A percentile compares a stretch with the other conserved stretches of the same genome.
Conservation (phyloP, 2,329 filamentous ascomycete species). For the Graphilbum sp. region DNA sequence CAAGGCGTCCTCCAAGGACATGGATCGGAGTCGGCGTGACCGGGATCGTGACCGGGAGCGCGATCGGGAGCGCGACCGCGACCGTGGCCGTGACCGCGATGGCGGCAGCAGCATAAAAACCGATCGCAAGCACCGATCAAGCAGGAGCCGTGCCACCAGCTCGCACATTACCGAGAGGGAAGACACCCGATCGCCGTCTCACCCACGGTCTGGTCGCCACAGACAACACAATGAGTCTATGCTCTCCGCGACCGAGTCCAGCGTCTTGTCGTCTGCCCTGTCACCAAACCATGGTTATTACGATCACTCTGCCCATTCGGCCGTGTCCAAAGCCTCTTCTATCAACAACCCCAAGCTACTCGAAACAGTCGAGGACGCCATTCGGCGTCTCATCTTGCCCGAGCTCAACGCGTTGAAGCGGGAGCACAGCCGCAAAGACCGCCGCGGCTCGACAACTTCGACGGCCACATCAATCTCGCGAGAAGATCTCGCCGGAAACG, state of each 20-base stretch:
- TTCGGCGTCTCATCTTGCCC: slow-evolving; percentile 74
- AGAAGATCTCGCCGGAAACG: slow-evolving; percentile 36
- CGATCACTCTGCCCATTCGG: slow-evolving; percentile 35
- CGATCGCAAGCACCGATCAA: slow-evolving; percentile 30
- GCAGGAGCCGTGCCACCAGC: slow-evolving; percentile 34
- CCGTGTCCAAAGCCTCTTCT: slow-evolving; percentile 41
- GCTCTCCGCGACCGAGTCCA: slow-evolving; percentile 37
- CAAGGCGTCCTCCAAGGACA: slow-evolving; percentile 11
- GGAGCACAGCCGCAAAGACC: slow-evolving; percentile 65
- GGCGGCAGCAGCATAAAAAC: slow-evolving; percentile 28
- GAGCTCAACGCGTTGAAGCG: slow-evolving; percentile 85
- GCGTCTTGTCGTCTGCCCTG: slow-evolving; percentile 35
- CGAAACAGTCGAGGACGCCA: slow-evolving; percentile 85
- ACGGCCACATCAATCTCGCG: slow-evolving; percentile 37
- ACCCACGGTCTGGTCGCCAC: slow-evolving; percentile 34
- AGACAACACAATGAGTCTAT: slow-evolving; percentile 33
- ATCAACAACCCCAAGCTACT: slow-evolving; percentile 86
- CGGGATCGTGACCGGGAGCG: slow-evolving; percentile 17
- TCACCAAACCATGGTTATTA: slow-evolving; percentile 38
- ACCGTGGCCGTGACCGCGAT: slow-evolving; percentile 12
- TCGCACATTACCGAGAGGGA: slow-evolving; percentile 28
- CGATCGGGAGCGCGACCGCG: slow-evolving; percentile 15
- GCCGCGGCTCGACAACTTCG: slow-evolving; percentile 46
- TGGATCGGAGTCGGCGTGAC: not conserved
- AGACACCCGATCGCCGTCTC: slow-evolving; percentile 24